phyloP scores from a whole-genome alignment of 352 stramenopile species.

The Globisporangium sylvaticum region DNA sequence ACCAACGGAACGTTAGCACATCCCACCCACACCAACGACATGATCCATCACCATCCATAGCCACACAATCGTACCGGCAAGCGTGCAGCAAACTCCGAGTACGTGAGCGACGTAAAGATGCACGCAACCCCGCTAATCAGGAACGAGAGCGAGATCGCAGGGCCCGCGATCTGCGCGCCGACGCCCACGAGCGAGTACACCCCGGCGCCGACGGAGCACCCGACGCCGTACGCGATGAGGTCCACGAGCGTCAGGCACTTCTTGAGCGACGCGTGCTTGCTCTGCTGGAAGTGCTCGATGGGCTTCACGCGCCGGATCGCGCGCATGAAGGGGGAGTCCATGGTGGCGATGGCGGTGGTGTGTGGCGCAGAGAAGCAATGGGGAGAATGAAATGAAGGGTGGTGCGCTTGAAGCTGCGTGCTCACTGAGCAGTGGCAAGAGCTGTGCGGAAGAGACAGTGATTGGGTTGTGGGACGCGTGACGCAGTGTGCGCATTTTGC shows the following conservation, averaged over 20 bases:
- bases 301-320: constrained; percentile 69
- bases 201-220: constrained; percentile 89
- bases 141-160: constrained; percentile 89
- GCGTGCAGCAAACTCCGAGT: constrained; percentile 86
- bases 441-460: background rate
- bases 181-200: constrained; percentile 91
- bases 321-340: constrained; percentile 44
- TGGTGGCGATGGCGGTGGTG: background rate
- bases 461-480: background rate
- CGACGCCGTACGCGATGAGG: constrained; percentile 87
- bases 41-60: background rate
- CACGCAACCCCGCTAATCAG: constrained; percentile 84
- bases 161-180: constrained; percentile 79
- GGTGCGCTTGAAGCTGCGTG: background rate
- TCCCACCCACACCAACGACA: background rate
- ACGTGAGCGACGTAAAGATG: constrained; percentile 90
- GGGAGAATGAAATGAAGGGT: background rate
- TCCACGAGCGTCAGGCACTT: constrained; percentile 74
- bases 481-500: background rate
- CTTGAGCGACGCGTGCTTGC: constrained; percentile 30
- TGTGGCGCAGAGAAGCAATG: background rate
- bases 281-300: constrained; percentile 50
- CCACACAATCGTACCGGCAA: constrained; percentile 61
- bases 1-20: background rate
- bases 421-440: background rate